Percentiles rank a stretch among this genome's conserved stretches.
These are phyloP conservation scores for Hyphopichia fennica DNA, from an alignment of 1,139 yeast species.

Conservation along the genomic window DNA sequence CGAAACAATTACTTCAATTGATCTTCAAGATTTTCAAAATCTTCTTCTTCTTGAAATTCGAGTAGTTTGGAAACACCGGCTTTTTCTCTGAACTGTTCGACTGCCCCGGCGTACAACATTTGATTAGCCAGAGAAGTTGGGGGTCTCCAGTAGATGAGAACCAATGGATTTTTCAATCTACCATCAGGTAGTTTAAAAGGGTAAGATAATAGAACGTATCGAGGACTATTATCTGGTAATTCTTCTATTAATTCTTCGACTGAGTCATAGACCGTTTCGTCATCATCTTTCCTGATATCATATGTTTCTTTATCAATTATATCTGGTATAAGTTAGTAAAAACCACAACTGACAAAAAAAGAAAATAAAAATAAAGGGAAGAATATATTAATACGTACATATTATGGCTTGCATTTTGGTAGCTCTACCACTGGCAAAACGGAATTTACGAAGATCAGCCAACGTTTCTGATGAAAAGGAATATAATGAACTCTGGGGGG, in stretches of 20 bases:
- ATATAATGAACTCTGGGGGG: slow-evolving; percentile 51
- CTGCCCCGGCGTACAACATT: slow-evolving; percentile 90
- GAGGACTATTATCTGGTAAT: slow-evolving; percentile 79
- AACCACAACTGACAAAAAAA: background rate
- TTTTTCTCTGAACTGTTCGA: slow-evolving; percentile 72
- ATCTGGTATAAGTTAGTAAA: slow-evolving; percentile 23
- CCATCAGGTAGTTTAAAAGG: slow-evolving; percentile 73
- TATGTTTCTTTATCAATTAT: slow-evolving; percentile 56
- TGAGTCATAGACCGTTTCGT: slow-evolving; percentile 40
- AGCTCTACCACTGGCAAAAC: slow-evolving; percentile 70
- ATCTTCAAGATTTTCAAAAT: slow-evolving; percentile 50
- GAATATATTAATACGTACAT: slow-evolving; percentile 33
- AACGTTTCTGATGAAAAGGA: slow-evolving; percentile 66
- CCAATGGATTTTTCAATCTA: slow-evolving; percentile 69
- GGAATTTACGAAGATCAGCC: slow-evolving; percentile 63
- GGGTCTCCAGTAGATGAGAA: slow-evolving; percentile 82
- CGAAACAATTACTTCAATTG: slow-evolving; percentile 7
- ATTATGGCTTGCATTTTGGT: slow-evolving; percentile 63
- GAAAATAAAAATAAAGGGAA: background rate
- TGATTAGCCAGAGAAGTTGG: slow-evolving; percentile 75
- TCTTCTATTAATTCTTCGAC: slow-evolving; percentile 69
- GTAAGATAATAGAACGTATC: slow-evolving; percentile 75
- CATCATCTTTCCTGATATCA: slow-evolving; percentile 52
- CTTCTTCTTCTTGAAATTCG: slow-evolving; percentile 62
- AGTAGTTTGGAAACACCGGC: slow-evolving; percentile 72